Evolutionary conservation across 805 yeast species (phyloP).

Genomic region (Maudiozyma pseudohumilis): DNA sequence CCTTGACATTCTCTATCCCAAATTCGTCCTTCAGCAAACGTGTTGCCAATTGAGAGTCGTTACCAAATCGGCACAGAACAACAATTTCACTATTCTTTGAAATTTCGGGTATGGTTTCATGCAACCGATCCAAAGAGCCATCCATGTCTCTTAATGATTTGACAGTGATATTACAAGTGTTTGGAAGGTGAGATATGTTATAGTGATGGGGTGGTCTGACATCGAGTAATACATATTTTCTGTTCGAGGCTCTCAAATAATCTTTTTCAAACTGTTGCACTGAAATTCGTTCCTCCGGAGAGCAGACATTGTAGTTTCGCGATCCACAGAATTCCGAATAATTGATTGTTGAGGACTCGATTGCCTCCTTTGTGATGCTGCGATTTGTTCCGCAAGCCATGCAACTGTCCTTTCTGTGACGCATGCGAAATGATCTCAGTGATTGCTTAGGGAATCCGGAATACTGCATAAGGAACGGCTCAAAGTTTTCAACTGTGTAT

Average conservation of each 20-base stretch:
- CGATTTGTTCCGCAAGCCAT: conserved; percentile 51
- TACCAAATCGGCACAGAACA: conserved; percentile 80
- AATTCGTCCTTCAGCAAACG: conserved; percentile 41
- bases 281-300: conserved; percentile 37
- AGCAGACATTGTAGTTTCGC: conserved; percentile 37
- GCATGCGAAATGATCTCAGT: conserved; percentile 68
- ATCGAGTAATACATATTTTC: conserved; percentile 41
- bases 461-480: conserved; percentile 61
- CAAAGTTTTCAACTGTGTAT: conserved; percentile 43
- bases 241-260: conserved; percentile 14
- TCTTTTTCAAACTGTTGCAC: conserved; percentile 30
- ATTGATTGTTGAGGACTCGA: conserved; percentile 42
- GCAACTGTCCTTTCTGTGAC: conserved; percentile 55
- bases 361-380: conserved; percentile 36
- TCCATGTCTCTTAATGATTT: conserved; percentile 32
- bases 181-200: conserved; percentile 49
- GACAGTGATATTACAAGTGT: conserved; percentile 56
- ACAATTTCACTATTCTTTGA: conserved; percentile 30
- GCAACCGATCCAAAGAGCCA: conserved; percentile 21
- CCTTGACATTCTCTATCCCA: conserved; percentile 43
- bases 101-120: conserved; percentile 19
- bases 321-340: conserved; percentile 73
- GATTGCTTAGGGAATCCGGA: conserved; percentile 59
- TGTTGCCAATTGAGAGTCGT: conserved; percentile 80
- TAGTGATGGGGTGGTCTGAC: conserved; percentile 78